Percentiles rank a stretch among this genome's conserved stretches.
These are phyloP conservation scores for Remersonia thermophila DNA, from an alignment of 2,329 filamentous ascomycete genomes.

Conservation along the genomic window DNA sequence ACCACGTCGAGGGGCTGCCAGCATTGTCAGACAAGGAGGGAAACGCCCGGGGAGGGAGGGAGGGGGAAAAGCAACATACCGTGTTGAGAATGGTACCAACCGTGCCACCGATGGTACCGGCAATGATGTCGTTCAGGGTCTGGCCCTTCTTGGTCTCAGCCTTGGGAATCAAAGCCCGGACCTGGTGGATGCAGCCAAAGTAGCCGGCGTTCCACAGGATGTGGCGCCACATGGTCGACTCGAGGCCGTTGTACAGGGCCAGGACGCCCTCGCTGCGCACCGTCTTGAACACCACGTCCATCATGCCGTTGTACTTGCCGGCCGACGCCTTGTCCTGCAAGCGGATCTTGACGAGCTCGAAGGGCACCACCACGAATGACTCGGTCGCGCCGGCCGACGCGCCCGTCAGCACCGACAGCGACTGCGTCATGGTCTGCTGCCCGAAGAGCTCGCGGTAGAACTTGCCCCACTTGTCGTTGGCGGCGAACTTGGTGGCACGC, in stretches of 20 bases:
- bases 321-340: slow-evolving; percentile 92
- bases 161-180: slow-evolving; percentile 69
- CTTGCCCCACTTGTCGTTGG: slow-evolving; percentile 96
- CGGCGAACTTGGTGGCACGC: slow-evolving; percentile 95
- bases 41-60: too few relatives aligned
- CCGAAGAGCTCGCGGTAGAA: slow-evolving; percentile 85
- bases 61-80: too few relatives aligned
- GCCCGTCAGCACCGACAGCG: slow-evolving; percentile 82
- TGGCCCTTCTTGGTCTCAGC: slow-evolving; percentile 70
- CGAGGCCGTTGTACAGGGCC: slow-evolving; percentile 90
- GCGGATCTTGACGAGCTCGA: slow-evolving; percentile 97
- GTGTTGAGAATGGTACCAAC: slow-evolving; percentile 85
- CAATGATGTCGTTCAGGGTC: slow-evolving; percentile 77
- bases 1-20: slow-evolving; percentile 64
- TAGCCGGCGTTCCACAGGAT: slow-evolving; percentile 81
- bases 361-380: slow-evolving; percentile 92
- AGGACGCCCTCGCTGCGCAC: slow-evolving; percentile 71
- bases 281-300: slow-evolving; percentile 72
- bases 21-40: not conserved
- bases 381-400: slow-evolving; percentile 92
- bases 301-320: slow-evolving; percentile 71
- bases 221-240: slow-evolving; percentile 94
- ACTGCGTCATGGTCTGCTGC: slow-evolving; percentile 77
- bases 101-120: slow-evolving; percentile 79
- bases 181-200: slow-evolving; percentile 98